Evolutionary conservation across 805 yeast species (phyloP).

Genomic region (Dipodascus geniculatus): DNA sequence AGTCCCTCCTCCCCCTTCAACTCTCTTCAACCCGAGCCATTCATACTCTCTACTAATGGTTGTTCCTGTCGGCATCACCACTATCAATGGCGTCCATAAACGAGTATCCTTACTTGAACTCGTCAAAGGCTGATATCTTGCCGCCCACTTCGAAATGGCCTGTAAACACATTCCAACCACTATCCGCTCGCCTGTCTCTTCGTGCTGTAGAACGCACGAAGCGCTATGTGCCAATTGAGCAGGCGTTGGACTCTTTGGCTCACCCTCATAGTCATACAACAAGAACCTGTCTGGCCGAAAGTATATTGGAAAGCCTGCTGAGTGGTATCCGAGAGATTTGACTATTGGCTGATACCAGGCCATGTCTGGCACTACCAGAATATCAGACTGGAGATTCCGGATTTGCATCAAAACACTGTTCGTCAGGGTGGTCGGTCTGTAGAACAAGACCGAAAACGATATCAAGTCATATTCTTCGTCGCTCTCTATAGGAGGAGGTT

Average conservation of each 20-base stretch:
- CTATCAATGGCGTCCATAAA: background rate
- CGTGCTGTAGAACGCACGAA: background rate
- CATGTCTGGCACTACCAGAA: background rate
- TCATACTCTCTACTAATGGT: background rate
- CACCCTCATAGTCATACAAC: background rate
- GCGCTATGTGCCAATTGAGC: background rate
- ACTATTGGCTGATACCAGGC: background rate
- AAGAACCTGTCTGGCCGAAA: background rate
- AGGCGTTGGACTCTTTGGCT: background rate
- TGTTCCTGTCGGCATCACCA: background rate
- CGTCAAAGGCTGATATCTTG: background rate
- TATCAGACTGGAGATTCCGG: background rate
- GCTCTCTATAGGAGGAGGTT: background rate
- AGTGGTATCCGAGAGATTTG: background rate
- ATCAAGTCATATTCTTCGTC: background rate
- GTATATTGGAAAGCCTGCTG: constrained; percentile 1
- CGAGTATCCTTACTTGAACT: background rate
- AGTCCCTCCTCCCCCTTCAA: background rate
- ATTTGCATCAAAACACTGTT: background rate
- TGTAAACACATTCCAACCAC: background rate
- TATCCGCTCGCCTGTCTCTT: background rate
- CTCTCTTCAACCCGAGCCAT: background rate
- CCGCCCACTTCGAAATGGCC: background rate
- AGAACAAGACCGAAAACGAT: background rate
- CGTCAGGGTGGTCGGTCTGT: background rate